Evolutionary conservation across 495 filamentous ascomycete species (phyloP), one percentile per base, ranked within the genome.

Genomic region (Penicillium pancosmium): DNA sequence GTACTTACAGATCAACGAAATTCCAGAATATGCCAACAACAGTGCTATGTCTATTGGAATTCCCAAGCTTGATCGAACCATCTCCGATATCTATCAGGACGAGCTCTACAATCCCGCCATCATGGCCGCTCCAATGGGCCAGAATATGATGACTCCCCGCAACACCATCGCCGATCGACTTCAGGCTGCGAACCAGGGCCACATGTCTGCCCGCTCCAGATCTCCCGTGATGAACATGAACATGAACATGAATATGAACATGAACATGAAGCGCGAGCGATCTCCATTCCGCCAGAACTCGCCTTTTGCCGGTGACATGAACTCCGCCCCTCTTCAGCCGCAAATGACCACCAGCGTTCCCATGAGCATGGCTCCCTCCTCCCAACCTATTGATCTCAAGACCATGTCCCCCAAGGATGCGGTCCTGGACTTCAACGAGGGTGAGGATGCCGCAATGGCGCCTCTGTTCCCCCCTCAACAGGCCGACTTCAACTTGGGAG

Each of bases 381-480:
- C 59, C 43, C 66, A 66, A 31, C 57, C 54, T 5, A 15, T n/a
- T 7, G 59, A 86, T 12, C 86, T 91, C 0, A 91, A 91, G 69
- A 97, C 95, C 5, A 97, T 98, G 52, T 98, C 94, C 13, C 94
- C 94, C 33, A 96, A 97, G 78, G 94, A 98, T 66, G 91, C 92
- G 5, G 70, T 93, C 58, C 77, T 96, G 57, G 93, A 97, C 25
- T 96, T 91, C 70, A 81, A 88, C 55, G 89, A 92, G 44, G 73
- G 81, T 8, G 88, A 88, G 0, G 88, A 89, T 53, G 75, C 83
- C 7, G 82, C 83, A 56, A 82, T 88, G 62, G 85, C 90, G 36
- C 52, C 71, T 16, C 73, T 95, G 33, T 93, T 92, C 73, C 85
- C 89, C 70, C 68, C 70, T 62, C 82, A 67, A 41, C 73, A 73